Conservation (phyloP, 2,329 filamentous ascomycete species). For the Ustulina deusta region DNA sequence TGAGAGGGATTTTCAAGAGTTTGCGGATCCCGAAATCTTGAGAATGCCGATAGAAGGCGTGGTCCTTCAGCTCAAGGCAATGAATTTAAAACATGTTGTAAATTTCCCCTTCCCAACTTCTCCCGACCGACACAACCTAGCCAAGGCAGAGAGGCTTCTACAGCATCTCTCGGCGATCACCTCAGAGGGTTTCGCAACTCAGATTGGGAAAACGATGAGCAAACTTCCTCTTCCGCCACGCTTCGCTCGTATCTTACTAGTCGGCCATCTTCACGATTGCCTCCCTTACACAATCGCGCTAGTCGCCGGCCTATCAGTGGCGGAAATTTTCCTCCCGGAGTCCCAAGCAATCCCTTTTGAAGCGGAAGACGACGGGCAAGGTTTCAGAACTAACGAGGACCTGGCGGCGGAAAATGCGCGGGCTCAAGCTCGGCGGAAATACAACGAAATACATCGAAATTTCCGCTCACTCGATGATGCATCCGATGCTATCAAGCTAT, state of each 20-base stretch:
- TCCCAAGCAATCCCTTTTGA: conserved; percentile 75
- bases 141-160: conserved; percentile 86
- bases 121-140: conserved; percentile 79
- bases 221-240: conserved; percentile 91
- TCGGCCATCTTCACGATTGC: conserved; percentile 85
- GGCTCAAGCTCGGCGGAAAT: conserved; percentile 70
- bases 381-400: conserved; percentile 72
- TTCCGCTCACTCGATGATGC: conserved; percentile 85
- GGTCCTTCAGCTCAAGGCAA: conserved; percentile 92
- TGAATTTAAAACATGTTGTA: conserved; percentile 89
- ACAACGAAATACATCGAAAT: conserved; percentile 78
- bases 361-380: conserved; percentile 56
- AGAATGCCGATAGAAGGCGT: conserved; percentile 93
- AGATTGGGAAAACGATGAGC: conserved; percentile 83
- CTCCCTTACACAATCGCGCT: conserved; percentile 88
- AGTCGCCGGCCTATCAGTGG: conserved; percentile 87
- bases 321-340: conserved; percentile 87
- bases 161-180: conserved; percentile 86
- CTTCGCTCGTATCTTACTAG: conserved; percentile 90
- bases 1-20: conserved; percentile 87
- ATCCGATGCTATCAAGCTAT: conserved; percentile 89
- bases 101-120: conserved; percentile 98
- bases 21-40: conserved; percentile 87
- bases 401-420: conserved; percentile 77
- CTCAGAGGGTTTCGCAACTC: conserved; percentile 78